A percentile compares a stretch with the other conserved stretches of the same genome.
Evolutionary conservation across 1,139 yeast species (phyloP).

Genomic region (Blastobotrys illinoisensis): DNA sequence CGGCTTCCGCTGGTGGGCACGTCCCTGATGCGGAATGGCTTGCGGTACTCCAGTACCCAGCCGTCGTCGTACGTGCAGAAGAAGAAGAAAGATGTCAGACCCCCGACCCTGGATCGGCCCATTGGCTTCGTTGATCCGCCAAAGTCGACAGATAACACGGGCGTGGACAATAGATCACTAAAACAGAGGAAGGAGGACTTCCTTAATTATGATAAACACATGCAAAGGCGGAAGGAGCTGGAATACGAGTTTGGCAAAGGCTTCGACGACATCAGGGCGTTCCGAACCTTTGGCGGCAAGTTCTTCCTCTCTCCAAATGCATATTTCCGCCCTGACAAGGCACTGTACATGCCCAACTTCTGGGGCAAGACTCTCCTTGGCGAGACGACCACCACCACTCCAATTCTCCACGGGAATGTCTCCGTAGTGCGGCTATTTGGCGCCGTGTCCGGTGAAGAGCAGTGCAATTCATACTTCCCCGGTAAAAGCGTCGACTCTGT

Average conservation of each 20-base stretch:
- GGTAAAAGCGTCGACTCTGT: conserved; percentile 15
- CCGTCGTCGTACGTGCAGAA: not conserved
- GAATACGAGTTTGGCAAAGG: conserved; percentile 79
- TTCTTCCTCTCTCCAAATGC: conserved; percentile 75
- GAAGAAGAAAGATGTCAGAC: not conserved
- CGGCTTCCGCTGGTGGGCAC: conserved; percentile 6
- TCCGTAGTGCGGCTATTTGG: conserved; percentile 61
- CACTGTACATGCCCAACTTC: conserved; percentile 83
- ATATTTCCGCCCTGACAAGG: conserved; percentile 65
- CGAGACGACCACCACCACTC: conserved; percentile 39
- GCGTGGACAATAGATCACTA: conserved; percentile 34
- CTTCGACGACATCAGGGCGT: conserved; percentile 78
- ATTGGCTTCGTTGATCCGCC: conserved; percentile 43
- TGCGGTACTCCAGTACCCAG: not conserved
- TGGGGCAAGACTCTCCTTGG: conserved; percentile 51
- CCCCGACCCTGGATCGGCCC: conserved; percentile 30
- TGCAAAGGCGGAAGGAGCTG: conserved; percentile 27
- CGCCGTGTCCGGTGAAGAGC: conserved; percentile 66
- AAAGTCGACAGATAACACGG: conserved; percentile 32
- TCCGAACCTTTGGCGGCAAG: conserved; percentile 76
- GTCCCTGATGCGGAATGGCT: not conserved
- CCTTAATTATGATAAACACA: conserved; percentile 41
- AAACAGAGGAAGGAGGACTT: conserved; percentile 40
- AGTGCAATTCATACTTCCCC: conserved; percentile 37
- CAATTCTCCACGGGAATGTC: conserved; percentile 47